Percentiles rank a stretch among this genome's conserved stretches.
Conservation (phyloP, 768 basidiomycete genomes). For the Kwoniella heveanensis region DNA sequence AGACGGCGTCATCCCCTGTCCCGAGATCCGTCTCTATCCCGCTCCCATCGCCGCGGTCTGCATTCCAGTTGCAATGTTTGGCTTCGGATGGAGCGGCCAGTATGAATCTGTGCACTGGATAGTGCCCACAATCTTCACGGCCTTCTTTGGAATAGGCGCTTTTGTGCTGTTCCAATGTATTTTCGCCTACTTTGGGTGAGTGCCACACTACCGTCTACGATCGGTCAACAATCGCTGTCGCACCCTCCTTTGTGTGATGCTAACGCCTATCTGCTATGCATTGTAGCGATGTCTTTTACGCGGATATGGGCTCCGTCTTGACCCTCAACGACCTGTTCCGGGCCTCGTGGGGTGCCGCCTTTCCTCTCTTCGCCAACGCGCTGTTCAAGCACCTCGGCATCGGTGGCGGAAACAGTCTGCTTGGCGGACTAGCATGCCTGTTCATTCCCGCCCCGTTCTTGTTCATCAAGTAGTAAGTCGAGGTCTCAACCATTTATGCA, state of each 20-base stretch:
- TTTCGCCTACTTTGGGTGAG: constrained; percentile 26
- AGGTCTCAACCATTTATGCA: not conserved
- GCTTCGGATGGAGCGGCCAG: constrained; percentile 24
- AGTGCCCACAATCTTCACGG: constrained; percentile 19
- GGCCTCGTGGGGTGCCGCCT: constrained; percentile 24
- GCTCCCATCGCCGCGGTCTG: constrained; percentile 22
- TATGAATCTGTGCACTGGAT: constrained; percentile 26
- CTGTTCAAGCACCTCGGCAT: constrained; percentile 25
- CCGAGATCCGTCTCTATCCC: constrained; percentile 17
- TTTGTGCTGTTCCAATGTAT: constrained; percentile 20
- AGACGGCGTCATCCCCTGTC: constrained; percentile 27
- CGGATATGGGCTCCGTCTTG: constrained; percentile 21
- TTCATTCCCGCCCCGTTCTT: constrained; percentile 32
- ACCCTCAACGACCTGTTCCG: constrained; percentile 28
- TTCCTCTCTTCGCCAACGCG: constrained; percentile 26
- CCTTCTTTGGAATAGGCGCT: constrained; percentile 24
- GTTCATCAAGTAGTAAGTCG: constrained; percentile 32
- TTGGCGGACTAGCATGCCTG: constrained; percentile 18
- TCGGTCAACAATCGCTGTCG: too few species aligned
- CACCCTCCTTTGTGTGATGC: too few species aligned
- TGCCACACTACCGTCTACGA: too few species aligned
- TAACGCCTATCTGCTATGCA: not conserved
- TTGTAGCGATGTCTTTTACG: constrained; percentile 18
- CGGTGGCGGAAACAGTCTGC: constrained; percentile 18
- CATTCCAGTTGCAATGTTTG: constrained; percentile 28